Evolutionary conservation across 148 eudicot species (phyloP).

Genomic region (Heliamphora exappendiculata): DNA sequence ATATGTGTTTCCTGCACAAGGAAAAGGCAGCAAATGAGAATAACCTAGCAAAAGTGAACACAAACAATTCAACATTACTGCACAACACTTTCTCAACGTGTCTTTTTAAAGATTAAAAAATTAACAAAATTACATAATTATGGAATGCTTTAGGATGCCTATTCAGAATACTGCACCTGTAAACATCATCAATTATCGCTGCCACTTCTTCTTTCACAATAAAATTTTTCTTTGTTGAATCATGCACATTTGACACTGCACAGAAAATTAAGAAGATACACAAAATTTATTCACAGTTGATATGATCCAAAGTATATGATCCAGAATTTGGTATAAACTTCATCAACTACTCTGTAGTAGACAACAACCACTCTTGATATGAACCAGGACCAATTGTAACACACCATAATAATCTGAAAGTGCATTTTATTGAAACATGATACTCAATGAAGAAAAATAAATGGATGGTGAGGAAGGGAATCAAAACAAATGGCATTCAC

Average conservation of each 20-base stretch:
- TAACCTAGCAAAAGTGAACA: neutral
- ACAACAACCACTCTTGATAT: neutral
- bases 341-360: neutral
- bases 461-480: neutral
- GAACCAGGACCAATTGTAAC: neutral
- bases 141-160: neutral
- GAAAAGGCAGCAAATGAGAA: neutral
- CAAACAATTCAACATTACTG: neutral
- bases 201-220: conserved; percentile 70
- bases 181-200: conserved; percentile 67
- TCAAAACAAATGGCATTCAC: neutral
- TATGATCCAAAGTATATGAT: neutral
- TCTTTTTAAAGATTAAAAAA: neutral
- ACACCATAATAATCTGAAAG: neutral
- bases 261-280: conserved; percentile 12
- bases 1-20: neutral
- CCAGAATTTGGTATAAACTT: neutral
- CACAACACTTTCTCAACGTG: neutral
- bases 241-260: conserved; percentile 54
- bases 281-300: neutral
- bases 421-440: neutral
- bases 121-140: neutral
- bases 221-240: conserved; percentile 53
- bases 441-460: neutral
- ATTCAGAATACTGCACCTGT: conserved; percentile 48